Conservation (phyloP, 1,284 basidiomycete species). For the Leccinum fallax region DNA sequence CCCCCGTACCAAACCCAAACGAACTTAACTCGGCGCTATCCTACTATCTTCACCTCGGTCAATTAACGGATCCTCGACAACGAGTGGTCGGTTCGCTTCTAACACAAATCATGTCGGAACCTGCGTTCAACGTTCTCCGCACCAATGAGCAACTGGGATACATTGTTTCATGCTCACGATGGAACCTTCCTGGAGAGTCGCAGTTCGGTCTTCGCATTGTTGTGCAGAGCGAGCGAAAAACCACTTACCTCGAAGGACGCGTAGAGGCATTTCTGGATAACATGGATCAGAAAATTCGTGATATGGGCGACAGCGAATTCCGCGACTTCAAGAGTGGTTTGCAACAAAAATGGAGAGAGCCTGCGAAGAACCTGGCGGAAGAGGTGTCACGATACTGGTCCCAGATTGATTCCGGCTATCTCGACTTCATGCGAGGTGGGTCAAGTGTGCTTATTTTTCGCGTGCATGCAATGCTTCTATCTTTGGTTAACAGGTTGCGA, state of each 20-base stretch:
- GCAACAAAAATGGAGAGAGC: slow-evolving; percentile 66
- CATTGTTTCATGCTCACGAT: slow-evolving; percentile 67
- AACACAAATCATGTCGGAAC: slow-evolving; percentile 83
- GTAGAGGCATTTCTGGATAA: slow-evolving; percentile 85
- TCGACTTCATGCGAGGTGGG: slow-evolving; percentile 68
- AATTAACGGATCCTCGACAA: slow-evolving; percentile 53
- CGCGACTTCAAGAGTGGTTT: slow-evolving; percentile 64
- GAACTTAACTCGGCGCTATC: slow-evolving; percentile 87
- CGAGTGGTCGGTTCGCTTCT: slow-evolving; percentile 65
- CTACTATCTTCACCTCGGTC: slow-evolving; percentile 80
- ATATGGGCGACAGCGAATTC: slow-evolving; percentile 66
- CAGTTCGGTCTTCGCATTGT: slow-evolving; percentile 84
- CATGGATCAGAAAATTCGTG: slow-evolving; percentile 62
- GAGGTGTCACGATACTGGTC: slow-evolving; percentile 68
- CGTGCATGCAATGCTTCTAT: background rate
- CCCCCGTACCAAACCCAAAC: slow-evolving; percentile 80
- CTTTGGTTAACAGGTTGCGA: slow-evolving; percentile 18
- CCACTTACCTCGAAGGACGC: slow-evolving; percentile 85
- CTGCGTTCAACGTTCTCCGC: slow-evolving; percentile 92
- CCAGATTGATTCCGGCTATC: slow-evolving; percentile 71
- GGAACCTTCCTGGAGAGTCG: slow-evolving; percentile 60
- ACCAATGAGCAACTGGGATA: slow-evolving; percentile 98
- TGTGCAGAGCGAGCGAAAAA: slow-evolving; percentile 87
- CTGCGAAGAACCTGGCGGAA: slow-evolving; percentile 72
- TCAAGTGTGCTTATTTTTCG: slow-evolving; percentile 14